Conservation (phyloP, 2,329 filamentous ascomycete species). For the Fonsecaea erecta region DNA sequence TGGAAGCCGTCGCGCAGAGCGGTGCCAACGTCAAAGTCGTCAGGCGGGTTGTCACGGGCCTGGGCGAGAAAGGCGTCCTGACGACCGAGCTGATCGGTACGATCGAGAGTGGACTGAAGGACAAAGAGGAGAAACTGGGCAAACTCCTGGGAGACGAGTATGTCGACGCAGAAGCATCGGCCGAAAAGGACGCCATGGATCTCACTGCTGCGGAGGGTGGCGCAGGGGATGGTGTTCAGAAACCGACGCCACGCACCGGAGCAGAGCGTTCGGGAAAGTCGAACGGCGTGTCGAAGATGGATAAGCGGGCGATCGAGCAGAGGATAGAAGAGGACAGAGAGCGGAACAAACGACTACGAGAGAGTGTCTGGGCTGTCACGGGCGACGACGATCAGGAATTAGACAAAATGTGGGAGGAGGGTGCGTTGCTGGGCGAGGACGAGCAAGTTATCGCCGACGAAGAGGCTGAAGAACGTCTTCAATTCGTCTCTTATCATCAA, state of each 20-base stretch:
- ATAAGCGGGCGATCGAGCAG: constrained; percentile 91
- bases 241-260: constrained; percentile 29
- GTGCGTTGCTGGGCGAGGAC: constrained; percentile 84
- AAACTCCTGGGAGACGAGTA: constrained; percentile 58
- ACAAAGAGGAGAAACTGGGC: constrained; percentile 69
- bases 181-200: constrained; percentile 29
- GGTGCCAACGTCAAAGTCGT: constrained; percentile 94
- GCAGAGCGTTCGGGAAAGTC: constrained; percentile 31
- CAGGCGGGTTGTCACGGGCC: constrained; percentile 73
- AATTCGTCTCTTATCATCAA: constrained; percentile 39
- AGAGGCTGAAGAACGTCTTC: constrained; percentile 64
- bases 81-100: constrained; percentile 74
- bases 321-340: constrained; percentile 96
- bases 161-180: constrained; percentile 40
- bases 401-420: constrained; percentile 82
- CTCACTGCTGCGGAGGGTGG: neutral
- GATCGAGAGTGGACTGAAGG: constrained; percentile 81
- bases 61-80: constrained; percentile 73
- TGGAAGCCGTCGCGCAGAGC: constrained; percentile 87
- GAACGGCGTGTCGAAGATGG: constrained; percentile 59
- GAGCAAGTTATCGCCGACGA: constrained; percentile 78
- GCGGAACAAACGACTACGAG: constrained; percentile 85
- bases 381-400: constrained; percentile 71
- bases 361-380: constrained; percentile 90
- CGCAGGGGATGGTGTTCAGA: constrained; percentile 6